Evolutionary conservation across 768 basidiomycete genomes (phyloP), one percentile per base, ranked within the genome.

Genomic region (Russula virescens): DNA sequence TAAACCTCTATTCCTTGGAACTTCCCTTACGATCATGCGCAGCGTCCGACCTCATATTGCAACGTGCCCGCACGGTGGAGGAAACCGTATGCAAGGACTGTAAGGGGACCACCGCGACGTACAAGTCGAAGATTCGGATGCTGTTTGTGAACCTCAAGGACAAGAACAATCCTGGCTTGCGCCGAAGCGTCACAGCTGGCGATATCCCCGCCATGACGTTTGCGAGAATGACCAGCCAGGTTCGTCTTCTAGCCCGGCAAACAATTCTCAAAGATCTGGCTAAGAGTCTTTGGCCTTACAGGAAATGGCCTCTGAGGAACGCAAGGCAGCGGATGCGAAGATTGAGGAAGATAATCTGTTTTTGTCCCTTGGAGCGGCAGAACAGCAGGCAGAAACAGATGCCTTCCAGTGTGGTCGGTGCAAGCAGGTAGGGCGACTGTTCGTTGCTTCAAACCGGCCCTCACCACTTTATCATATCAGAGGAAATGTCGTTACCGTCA

Each of bases 331-430:
- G 10, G 89, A 95, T 68, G 82, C 82, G 62, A 88, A 86, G 71
- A 88, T 98, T 63, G 81, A 84, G 60, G 85, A 88, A 69, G 85
- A 90, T 56, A 98, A 98, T 71, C 75, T 99, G 52, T 89, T 91
- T 79, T 89, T 94, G 38, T 89, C 94, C 1, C 84, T 97, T 1
- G 91, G 90, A 2, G 96, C 96, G 0, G 89, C 81, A 2, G 89
- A 95, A 68, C 87, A 86, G 66, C 84, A 94, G 73, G 94, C 95
- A 16, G 97, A 98, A 74, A 99, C 97, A 1, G 92, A 94, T 66
- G 95, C 92, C 2, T 99, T 99, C 89, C 93, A 98, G 73, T 99
- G 97, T 71, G 81, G 85, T 11, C 83, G 91, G 68, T 99, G 97
- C 85, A 95, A 94, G 69, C 89, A 95, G 82, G 85, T 83, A 55